Evolutionary conservation across 306 rosid genomes (phyloP).

Genomic region (Parietaria judaica): DNA sequence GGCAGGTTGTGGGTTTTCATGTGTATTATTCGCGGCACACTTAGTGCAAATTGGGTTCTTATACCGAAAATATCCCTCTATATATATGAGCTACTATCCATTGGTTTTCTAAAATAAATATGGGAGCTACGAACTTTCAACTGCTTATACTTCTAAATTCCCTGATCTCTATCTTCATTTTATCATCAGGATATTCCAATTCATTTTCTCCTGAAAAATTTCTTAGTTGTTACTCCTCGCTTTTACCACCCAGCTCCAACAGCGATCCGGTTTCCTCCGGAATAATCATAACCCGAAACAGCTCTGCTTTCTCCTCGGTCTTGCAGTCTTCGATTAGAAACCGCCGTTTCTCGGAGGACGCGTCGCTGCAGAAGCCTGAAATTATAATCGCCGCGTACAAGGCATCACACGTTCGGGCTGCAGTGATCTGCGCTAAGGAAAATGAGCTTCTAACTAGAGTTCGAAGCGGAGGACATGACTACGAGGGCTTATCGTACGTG

Average conservation of each 20-base stretch:
- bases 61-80: no score
- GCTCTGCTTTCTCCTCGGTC: constrained; percentile 23
- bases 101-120: neutral
- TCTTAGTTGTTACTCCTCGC: constrained; percentile 16
- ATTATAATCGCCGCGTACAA: constrained; percentile 27
- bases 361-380: constrained; percentile 33
- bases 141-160: neutral
- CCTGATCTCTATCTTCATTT: constrained; percentile 8
- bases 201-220: constrained; percentile 1
- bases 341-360: constrained; percentile 21
- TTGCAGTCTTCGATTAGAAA: constrained; percentile 33
- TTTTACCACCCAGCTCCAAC: neutral
- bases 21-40: no score
- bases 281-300: constrained; percentile 17
- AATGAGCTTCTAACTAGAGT: constrained; percentile 5
- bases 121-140: neutral
- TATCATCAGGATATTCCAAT: neutral
- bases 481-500: constrained; percentile 24
- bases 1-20: no score
- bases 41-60: no score
- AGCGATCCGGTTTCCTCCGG: neutral
- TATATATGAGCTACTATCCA: neutral
- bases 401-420: constrained; percentile 19
- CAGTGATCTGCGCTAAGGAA: constrained; percentile 12
- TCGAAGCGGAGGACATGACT: constrained; percentile 31